Percentiles rank a stretch among this genome's conserved stretches.
These are phyloP conservation scores for Anthracocystis walkeri DNA, from an alignment of 1,284 basidiomycete genomes.

Conservation along the genomic window DNA sequence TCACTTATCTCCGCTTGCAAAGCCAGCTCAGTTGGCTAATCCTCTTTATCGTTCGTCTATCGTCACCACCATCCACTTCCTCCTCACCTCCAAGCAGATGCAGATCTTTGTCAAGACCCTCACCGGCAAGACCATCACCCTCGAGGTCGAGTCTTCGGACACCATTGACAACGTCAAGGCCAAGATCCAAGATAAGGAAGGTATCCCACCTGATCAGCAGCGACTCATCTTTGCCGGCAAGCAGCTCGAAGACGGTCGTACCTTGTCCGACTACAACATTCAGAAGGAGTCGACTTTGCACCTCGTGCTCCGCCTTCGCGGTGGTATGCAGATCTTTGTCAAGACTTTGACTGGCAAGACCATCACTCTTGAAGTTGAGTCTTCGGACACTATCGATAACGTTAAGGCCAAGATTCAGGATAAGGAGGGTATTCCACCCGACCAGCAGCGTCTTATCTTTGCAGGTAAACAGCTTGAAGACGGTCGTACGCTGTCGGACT, in stretches of 20 bases:
- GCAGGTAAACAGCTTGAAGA: constrained; percentile 72
- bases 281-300: constrained; percentile 99
- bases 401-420: constrained; percentile 69
- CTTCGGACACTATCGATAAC: constrained; percentile 94
- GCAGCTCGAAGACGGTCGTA: constrained; percentile 67
- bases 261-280: constrained; percentile 76
- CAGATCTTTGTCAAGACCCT: constrained; percentile 60
- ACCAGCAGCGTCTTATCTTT: constrained; percentile 72
- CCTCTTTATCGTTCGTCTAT: background rate
- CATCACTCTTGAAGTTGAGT: constrained; percentile 91
- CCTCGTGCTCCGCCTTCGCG: constrained; percentile 85
- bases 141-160: too few species aligned
- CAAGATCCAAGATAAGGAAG: too few species aligned
- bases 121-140: constrained; percentile 67
- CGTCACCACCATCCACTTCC: background rate
- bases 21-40: constrained; percentile 6
- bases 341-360: constrained; percentile 94
- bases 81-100: constrained; percentile 23
- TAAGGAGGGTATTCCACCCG: constrained; percentile 70
- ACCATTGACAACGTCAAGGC: too few species aligned
- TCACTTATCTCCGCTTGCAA: background rate
- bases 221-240: constrained; percentile 49
- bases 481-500: constrained; percentile 71
- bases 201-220: too few species aligned
- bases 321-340: constrained; percentile 74